These are phyloP conservation scores for Gynostemma pentaphyllum DNA, from an alignment of 306 rosid species.

Conservation along the genomic window DNA sequence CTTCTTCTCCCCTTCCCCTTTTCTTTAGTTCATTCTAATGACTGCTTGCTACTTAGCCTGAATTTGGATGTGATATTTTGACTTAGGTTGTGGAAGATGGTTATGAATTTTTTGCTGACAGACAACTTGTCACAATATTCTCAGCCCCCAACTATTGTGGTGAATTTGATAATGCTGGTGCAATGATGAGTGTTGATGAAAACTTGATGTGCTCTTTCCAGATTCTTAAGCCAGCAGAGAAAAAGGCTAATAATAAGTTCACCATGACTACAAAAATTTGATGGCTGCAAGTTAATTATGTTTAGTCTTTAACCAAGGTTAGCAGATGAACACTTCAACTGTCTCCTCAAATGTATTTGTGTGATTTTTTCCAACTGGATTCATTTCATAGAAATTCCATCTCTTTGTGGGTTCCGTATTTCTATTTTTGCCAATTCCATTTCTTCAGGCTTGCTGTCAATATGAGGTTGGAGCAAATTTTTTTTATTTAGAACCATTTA, in stretches of 20 bases:
- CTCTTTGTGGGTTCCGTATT: not conserved
- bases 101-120: conserved; percentile 81
- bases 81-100: conserved; percentile 93
- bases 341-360: conserved; percentile 1
- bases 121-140: conserved; percentile 84
- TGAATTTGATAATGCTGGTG: conserved; percentile 93
- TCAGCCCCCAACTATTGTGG: conserved; percentile 89
- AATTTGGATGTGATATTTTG: conserved; percentile 18
- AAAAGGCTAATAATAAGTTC: conserved; percentile 39
- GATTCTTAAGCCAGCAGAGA: conserved; percentile 90
- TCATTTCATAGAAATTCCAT: not conserved
- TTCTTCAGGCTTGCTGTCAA: not conserved
- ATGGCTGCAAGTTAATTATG: conserved; percentile 22
- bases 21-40: not conserved
- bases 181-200: conserved; percentile 91
- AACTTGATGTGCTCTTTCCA: conserved; percentile 88
- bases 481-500: not conserved
- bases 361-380: not conserved
- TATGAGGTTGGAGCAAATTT: not conserved
- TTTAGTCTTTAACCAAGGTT: conserved; percentile 32
- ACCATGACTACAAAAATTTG: conserved; percentile 45
- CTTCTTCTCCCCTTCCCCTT: not conserved
- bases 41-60: conserved; percentile 3
- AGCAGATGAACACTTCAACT: conserved; percentile 17
- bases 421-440: not conserved